phyloP scores from a whole-genome alignment of 129 eudicot genomes.

The Erigeron canadensis region DNA sequence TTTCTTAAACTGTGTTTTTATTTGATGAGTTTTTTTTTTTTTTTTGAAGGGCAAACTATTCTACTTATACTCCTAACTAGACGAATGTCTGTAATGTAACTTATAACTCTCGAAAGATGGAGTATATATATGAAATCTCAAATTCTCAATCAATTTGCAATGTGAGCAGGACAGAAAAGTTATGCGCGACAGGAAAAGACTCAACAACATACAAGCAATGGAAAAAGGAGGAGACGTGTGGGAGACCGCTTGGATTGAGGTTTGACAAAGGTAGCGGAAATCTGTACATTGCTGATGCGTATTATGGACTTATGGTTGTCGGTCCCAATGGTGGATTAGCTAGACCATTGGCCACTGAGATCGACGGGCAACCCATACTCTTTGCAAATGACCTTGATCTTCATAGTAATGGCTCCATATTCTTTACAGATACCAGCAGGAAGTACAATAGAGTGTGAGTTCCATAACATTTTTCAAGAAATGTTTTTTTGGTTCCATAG shows the following conservation, averaged over 20 bases:
- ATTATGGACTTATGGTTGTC: constrained; percentile 78
- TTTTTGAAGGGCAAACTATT: no score
- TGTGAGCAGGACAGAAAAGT: constrained; percentile 59
- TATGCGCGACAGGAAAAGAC: constrained; percentile 63
- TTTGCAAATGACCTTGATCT: constrained; percentile 96
- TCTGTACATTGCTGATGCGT: constrained; percentile 90
- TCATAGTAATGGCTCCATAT: constrained; percentile 88
- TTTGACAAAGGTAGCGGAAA: constrained; percentile 67
- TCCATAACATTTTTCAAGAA: background rate
- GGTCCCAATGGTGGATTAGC: constrained; percentile 91
- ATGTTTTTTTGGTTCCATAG: no score
- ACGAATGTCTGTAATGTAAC: no score
- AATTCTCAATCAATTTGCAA: background rate
- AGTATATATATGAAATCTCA: no score
- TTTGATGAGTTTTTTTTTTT: no score
- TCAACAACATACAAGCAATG: constrained; percentile 89
- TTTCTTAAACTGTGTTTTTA: background rate
- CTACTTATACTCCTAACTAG: no score
- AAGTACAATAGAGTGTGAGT: constrained; percentile 94
- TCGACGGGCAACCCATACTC: constrained; percentile 65
- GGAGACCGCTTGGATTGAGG: constrained; percentile 90
- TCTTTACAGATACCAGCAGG: constrained; percentile 91
- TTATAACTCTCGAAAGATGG: no score
- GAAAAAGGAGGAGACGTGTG: constrained; percentile 67
- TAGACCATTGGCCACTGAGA: constrained; percentile 66